Percentiles rank a stretch among this genome's conserved stretches.
Conservation (phyloP, 106 monocot genomes). For the Dioscorea dumetorum region DNA sequence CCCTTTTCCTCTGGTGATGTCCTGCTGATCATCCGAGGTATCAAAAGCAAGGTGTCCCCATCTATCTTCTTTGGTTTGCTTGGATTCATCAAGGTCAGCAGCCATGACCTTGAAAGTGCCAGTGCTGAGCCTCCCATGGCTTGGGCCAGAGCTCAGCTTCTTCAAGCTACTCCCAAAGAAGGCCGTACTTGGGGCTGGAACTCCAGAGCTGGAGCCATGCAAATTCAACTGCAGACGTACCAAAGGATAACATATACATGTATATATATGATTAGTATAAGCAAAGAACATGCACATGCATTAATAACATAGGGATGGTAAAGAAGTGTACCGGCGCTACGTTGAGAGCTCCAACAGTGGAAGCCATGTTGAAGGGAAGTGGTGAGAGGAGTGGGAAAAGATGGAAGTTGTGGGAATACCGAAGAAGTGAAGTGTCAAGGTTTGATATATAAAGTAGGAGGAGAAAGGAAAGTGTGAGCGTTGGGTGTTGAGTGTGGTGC, state of each 20-base stretch:
- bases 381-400: no score
- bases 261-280: no score
- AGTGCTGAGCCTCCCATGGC: conserved; percentile 39
- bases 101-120: conserved; percentile 62
- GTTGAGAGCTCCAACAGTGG: conserved; percentile 44
- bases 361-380: conserved; percentile 22
- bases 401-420: background rate
- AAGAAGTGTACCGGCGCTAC: conserved; percentile 32
- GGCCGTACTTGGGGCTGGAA: conserved; percentile 31
- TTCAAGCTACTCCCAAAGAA: conserved; percentile 75
- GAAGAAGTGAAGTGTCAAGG: background rate
- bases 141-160: conserved; percentile 32
- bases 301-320: background rate
- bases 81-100: conserved; percentile 57
- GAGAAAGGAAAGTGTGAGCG: no score
- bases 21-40: conserved; percentile 90
- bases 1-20: conserved; percentile 92
- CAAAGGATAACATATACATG: background rate
- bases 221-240: conserved; percentile 34
- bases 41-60: conserved; percentile 67
- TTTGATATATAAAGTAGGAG: background rate
- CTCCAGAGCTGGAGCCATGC: conserved; percentile 26
- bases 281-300: background rate
- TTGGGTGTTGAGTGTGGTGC: background rate
- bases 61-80: conserved; percentile 59